Evolutionary conservation across 208 protist genomes (phyloP).

Genomic region (Balamuthia mandrillaris): DNA sequence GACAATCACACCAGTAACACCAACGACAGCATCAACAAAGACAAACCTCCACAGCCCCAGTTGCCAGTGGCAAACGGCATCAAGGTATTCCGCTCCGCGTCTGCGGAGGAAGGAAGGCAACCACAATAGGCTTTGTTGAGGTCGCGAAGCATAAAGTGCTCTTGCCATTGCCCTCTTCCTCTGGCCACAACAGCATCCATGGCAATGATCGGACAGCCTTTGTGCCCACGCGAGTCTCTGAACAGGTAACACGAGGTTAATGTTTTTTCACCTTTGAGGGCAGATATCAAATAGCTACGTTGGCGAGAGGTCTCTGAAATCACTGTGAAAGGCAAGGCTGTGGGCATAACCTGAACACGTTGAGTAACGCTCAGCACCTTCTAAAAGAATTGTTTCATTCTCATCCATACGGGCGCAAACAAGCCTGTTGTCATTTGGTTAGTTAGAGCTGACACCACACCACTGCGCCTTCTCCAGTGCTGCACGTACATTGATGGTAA

Average conservation of each 20-base stretch:
- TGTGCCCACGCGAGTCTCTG: background rate
- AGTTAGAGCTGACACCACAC: background rate
- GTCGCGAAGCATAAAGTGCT: constrained; percentile 41
- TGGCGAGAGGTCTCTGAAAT: no score
- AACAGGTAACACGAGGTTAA: no score
- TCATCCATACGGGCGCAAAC: constrained; percentile 70
- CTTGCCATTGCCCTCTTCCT: background rate
- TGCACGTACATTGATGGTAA: constrained; percentile 56
- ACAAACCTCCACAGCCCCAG: background rate
- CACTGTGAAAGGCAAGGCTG: no score
- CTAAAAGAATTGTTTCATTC: constrained; percentile 75
- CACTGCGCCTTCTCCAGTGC: background rate
- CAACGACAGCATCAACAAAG: background rate
- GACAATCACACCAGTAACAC: background rate
- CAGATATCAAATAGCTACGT: no score
- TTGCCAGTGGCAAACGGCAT: background rate
- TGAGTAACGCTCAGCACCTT: constrained; percentile 67
- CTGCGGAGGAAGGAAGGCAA: no score
- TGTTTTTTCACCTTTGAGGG: no score
- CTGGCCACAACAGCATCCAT: constrained; percentile 50
- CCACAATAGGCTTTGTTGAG: constrained; percentile 50
- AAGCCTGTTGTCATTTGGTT: constrained; percentile 42
- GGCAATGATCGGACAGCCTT: constrained; percentile 44
- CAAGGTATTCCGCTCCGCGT: background rate
- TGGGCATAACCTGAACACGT: constrained; percentile 71